Percentiles rank a stretch among this genome's conserved stretches.
These are phyloP conservation scores for Dendrobium huoshanense DNA, from an alignment of 106 monocot genomes.

Conservation along the genomic window DNA sequence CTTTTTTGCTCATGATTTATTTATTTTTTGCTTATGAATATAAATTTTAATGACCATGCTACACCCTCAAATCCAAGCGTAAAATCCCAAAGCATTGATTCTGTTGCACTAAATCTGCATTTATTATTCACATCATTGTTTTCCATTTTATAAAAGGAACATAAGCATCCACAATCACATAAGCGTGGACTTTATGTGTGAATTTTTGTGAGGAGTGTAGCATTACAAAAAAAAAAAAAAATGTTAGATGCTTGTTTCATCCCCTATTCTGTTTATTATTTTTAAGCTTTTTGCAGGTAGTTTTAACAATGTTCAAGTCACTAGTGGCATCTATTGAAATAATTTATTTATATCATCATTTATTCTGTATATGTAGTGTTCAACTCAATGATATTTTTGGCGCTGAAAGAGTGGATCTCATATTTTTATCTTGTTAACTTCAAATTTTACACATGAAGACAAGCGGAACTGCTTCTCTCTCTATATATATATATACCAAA, in stretches of 20 bases:
- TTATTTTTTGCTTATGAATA: background rate
- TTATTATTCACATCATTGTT: too few species aligned
- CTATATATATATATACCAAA: background rate
- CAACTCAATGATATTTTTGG: background rate
- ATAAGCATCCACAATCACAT: too few species aligned
- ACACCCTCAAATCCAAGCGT: too few species aligned
- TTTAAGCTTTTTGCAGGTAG: constrained; percentile 14
- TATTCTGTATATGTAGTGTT: constrained; percentile 1
- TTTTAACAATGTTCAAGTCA: background rate
- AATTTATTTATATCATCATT: constrained; percentile 1
- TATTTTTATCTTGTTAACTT: constrained; percentile 1
- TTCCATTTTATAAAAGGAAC: too few species aligned
- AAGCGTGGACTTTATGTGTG: too few species aligned
- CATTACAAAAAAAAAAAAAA: too few species aligned
- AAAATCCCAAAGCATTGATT: too few species aligned
- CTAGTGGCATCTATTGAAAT: background rate
- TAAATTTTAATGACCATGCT: background rate
- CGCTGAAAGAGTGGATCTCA: background rate
- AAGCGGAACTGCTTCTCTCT: constrained; percentile 26
- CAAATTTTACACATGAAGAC: constrained; percentile 10
- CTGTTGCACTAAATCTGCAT: too few species aligned
- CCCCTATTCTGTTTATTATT: background rate
- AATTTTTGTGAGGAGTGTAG: too few species aligned
- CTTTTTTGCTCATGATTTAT: background rate
- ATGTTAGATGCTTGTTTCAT: background rate